phyloP scores from a whole-genome alignment of 371 early-diverging fungal genomes.

The Rhizomucor miehei region DNA sequence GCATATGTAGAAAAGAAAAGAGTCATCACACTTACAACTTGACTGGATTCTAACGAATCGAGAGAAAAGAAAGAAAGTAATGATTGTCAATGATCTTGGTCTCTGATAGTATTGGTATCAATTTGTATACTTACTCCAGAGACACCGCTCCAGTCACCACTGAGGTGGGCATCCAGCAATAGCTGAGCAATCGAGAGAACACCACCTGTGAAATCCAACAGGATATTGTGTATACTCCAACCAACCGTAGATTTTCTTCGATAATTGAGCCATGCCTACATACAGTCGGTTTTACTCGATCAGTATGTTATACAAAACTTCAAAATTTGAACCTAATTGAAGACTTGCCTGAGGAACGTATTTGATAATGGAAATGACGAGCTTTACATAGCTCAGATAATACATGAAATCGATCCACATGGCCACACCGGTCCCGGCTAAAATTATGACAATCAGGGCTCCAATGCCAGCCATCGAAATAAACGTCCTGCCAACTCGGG shows the following conservation, averaged over 20 bases:
- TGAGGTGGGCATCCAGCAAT: conserved; percentile 69
- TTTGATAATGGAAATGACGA: conserved; percentile 76
- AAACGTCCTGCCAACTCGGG: conserved; percentile 32
- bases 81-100: conserved; percentile 5
- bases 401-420: conserved; percentile 70
- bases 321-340: background rate
- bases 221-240: conserved; percentile 90
- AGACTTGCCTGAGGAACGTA: conserved; percentile 80
- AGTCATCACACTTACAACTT: conserved; percentile 51
- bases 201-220: conserved; percentile 92
- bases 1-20: no score
- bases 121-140: conserved; percentile 62
- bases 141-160: conserved; percentile 70
- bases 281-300: conserved; percentile 1
- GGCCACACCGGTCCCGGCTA: conserved; percentile 23
- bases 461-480: conserved; percentile 37
- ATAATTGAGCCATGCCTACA: conserved; percentile 71
- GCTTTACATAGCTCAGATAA: conserved; percentile 78
- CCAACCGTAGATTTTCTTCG: conserved; percentile 81
- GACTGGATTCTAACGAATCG: conserved; percentile 48
- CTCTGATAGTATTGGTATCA: no score
- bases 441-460: conserved; percentile 28
- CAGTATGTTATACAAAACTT: no score
- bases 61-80: conserved; percentile 1
- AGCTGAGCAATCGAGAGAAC: conserved; percentile 76